phyloP scores from a whole-genome alignment of 2,329 filamentous ascomycete genomes.

The Graphilbum fragrans region DNA sequence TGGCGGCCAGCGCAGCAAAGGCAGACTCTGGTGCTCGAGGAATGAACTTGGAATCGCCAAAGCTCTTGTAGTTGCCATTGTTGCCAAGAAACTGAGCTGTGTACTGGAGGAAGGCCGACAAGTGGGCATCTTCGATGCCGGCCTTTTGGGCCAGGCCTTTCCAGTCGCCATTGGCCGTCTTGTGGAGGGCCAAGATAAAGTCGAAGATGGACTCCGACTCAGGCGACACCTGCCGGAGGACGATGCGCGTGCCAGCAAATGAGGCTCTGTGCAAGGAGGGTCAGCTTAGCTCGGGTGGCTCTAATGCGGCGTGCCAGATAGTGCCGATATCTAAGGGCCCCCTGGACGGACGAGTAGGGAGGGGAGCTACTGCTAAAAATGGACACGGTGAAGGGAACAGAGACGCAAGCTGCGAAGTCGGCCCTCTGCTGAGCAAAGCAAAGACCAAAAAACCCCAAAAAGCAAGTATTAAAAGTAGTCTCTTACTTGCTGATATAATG shows the following conservation, averaged over 20 bases:
- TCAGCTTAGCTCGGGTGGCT: no score
- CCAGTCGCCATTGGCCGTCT: slow-evolving; percentile 58
- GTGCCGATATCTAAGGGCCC: no score
- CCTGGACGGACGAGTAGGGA: no score
- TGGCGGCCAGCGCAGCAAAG: slow-evolving; percentile 51
- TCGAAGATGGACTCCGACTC: slow-evolving; percentile 75
- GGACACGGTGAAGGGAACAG: neutral
- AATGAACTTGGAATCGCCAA: slow-evolving; percentile 76
- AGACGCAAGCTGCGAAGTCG: neutral
- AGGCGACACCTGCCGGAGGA: slow-evolving; percentile 69
- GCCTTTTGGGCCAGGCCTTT: slow-evolving; percentile 51
- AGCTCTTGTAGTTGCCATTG: slow-evolving; percentile 76
- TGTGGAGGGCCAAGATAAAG: slow-evolving; percentile 63
- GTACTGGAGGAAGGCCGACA: slow-evolving; percentile 64
- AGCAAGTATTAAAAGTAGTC: neutral
- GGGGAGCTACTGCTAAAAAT: neutral
- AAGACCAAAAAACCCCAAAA: neutral
- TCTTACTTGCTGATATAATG: slow-evolving; percentile 73
- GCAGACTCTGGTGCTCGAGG: slow-evolving; percentile 54
- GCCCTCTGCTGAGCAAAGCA: no score
- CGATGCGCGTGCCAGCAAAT: slow-evolving; percentile 64
- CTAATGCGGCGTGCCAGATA: no score
- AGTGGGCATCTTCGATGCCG: slow-evolving; percentile 48
- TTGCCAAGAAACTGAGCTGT: slow-evolving; percentile 70
- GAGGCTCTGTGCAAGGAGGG: slow-evolving; percentile 45